phyloP scores from a whole-genome alignment of 2,329 filamentous ascomycete species.

The Periconia sp. region DNA sequence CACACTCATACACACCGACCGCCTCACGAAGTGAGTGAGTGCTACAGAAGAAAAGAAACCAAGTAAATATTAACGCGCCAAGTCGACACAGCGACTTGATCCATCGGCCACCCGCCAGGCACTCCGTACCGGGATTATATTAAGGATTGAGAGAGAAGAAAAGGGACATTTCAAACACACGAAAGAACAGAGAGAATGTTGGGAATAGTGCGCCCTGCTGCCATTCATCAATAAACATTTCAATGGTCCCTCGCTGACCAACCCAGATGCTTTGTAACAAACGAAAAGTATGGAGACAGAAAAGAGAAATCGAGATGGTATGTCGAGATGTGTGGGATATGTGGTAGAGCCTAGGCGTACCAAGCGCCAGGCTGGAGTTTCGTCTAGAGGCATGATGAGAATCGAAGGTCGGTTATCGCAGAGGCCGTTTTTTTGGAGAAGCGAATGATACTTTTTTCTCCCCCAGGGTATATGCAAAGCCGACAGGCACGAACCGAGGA shows the following conservation, averaged over 20 bases:
- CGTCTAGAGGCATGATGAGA: no score
- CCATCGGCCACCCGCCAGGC: no score
- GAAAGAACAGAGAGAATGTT: no score
- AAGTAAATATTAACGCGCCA: no score
- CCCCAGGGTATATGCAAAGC: slow-evolving; percentile 41
- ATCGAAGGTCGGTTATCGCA: slow-evolving; percentile 8
- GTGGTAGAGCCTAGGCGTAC: not conserved
- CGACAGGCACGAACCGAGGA: slow-evolving; percentile 26
- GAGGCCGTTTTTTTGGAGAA: slow-evolving; percentile 3
- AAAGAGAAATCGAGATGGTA: slow-evolving; percentile 8
- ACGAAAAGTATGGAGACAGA: slow-evolving; percentile 9
- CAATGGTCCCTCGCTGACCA: slow-evolving; percentile 9
- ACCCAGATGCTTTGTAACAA: slow-evolving; percentile 9
- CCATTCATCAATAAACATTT: slow-evolving; percentile 10
- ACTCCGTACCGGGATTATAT: no score
- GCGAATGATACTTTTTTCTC: no score
- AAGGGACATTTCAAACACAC: not conserved
- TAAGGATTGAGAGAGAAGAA: not conserved
- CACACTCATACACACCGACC: no score
- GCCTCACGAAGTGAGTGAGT: no score
- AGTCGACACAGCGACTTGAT: no score
- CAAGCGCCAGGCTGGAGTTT: slow-evolving; percentile 37
- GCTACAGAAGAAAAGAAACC: no score
- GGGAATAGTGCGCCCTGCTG: slow-evolving; percentile 1
- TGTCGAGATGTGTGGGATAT: slow-evolving; percentile 9